Evolutionary conservation across 2,329 filamentous ascomycete genomes (phyloP), one percentile per base, ranked within the genome.

Genomic region (Teratosphaeria gauchensis): DNA sequence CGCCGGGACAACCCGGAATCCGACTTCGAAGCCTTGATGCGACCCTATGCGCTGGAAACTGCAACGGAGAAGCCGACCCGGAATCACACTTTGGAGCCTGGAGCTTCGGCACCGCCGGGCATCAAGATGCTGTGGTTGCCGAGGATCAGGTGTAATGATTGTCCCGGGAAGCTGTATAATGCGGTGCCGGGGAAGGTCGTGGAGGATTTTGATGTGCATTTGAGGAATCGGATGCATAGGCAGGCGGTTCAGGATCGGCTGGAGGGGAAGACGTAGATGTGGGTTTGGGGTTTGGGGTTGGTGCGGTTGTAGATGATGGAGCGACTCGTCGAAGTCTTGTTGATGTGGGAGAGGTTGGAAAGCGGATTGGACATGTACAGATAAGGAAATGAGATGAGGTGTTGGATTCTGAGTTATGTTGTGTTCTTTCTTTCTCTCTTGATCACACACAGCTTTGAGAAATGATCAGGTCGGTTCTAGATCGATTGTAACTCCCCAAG

Each of bases 121-220:
- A 78, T 90, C 61, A 89, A 87, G 68, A 90, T 87, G 66, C 88
- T 89, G 75, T 97, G 88, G 74, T 79, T 96, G 55, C 94, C 94
- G 8, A 82, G 94, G 55, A 96, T 99, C 63, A 83, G 90, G 59
- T 99, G 94, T 72, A 84, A 87, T 53, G 94, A 99, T 73, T 97
- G 94, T 71, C 90, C 90, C 0, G 90, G 90, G 32, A 97, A 96
- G 74, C 78, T 96, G 11, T 99, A 99, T 74, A 96, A 92, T 0
- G 90, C 92, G 0, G 89, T 91, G 0, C 90, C 92, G 0, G 90
- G 87, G 28, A 88, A 83, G 71, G 91, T 90, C 2, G 89, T 92
- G 4, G 86, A 86, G 53, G 95, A 96, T 70, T 99, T 99, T 63
- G 90, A 96, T 74, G 85, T 95, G 1, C 94, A 99, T 76, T 78